Evolutionary conservation across 2,329 filamentous ascomycete species (phyloP), one percentile per base, ranked within the genome.

Genomic region (Keithomyces neogunnii): DNA sequence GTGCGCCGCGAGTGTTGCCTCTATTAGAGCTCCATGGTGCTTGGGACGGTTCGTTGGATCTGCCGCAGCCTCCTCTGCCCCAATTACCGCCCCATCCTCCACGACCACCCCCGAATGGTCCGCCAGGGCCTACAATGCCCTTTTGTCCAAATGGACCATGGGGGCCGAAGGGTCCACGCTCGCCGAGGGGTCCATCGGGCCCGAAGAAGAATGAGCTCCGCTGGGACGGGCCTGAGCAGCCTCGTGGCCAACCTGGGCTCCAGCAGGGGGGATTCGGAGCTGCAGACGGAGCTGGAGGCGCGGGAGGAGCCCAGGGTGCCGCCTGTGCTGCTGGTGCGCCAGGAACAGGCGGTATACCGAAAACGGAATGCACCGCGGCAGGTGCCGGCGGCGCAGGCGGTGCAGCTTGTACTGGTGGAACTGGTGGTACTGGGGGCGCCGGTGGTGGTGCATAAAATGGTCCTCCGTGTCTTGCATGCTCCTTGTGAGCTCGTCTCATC

Each of bases 401-500:
- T 3, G 45, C 47, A 3, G 50, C 36, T 35, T 43, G 11, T 2
- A 39, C 38, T 3, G 38, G 45, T 8, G 43, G 51, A 9, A 43
- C 19, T 11, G 42, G 13, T n/a, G 53, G 47, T 28, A 53, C n/a
- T 4, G 39, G 31, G 3, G 56, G 50, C n/a, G 40, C 50, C 8
- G 45, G 43, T 13, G 43, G 50, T 39, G 36, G 43, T 26, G 47
- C 43, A 48, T 52, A 2, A 29, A 35, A 32, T 19, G 50, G 54
- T 4, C 48, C 52, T 11, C 39, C 46, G 19, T 53, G 57, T 26
- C 61, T 61, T 30, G 62, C 61, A 31, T 61, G 58, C 3, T 68
- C 64, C 52, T 59, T 67, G 39, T 56, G 57, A 4, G 64, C 61
- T 28, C 56, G 59, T 47, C 58, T 65, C 49, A 62, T 54, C 5